phyloP scores from a whole-genome alignment of 2,329 filamentous ascomycete genomes.

The Ceratocystis papillata region DNA sequence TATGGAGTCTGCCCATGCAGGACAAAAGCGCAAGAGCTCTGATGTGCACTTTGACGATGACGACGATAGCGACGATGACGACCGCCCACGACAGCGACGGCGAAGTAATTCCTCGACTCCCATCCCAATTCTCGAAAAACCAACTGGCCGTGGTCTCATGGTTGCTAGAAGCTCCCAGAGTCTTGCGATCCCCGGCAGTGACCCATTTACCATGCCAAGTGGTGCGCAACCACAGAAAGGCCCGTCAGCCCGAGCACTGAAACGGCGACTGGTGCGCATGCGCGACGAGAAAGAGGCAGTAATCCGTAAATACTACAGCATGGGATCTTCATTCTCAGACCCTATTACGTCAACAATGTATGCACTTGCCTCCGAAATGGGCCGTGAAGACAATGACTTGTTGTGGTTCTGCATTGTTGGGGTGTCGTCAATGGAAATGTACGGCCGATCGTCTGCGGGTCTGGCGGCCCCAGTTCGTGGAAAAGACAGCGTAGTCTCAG shows the following conservation, averaged over 20 bases:
- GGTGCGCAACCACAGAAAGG: slow-evolving; percentile 42
- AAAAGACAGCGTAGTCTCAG: slow-evolving; percentile 49
- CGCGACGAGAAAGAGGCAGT: slow-evolving; percentile 66
- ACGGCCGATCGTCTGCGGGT: slow-evolving; percentile 73
- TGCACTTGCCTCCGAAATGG: slow-evolving; percentile 84
- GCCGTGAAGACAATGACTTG: slow-evolving; percentile 91
- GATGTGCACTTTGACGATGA: slow-evolving; percentile 61
- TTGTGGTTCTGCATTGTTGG: slow-evolving; percentile 93
- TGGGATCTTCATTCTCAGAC: slow-evolving; percentile 85
- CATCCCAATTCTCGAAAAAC: slow-evolving; percentile 45
- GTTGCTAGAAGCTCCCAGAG: slow-evolving; percentile 40
- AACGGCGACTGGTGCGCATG: slow-evolving; percentile 62
- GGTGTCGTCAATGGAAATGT: slow-evolving; percentile 85
- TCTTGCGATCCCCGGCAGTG: slow-evolving; percentile 37
- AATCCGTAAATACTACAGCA: slow-evolving; percentile 70
- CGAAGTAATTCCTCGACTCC: slow-evolving; percentile 75
- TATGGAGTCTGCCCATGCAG: slow-evolving; percentile 35
- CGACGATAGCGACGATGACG: slow-evolving; percentile 50
- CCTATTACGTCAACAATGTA: slow-evolving; percentile 92
- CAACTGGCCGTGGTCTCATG: slow-evolving; percentile 49
- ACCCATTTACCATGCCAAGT: slow-evolving; percentile 44
- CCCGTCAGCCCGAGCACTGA: slow-evolving; percentile 56
- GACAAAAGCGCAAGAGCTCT: slow-evolving; percentile 68
- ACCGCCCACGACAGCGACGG: slow-evolving; percentile 66
- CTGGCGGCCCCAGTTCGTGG: slow-evolving; percentile 51